Evolutionary conservation across 225 moss, liverwort and hornwort genomes (phyloP), one percentile per base, ranked within the genome.

Genomic region (Straminergon stramineum): DNA sequence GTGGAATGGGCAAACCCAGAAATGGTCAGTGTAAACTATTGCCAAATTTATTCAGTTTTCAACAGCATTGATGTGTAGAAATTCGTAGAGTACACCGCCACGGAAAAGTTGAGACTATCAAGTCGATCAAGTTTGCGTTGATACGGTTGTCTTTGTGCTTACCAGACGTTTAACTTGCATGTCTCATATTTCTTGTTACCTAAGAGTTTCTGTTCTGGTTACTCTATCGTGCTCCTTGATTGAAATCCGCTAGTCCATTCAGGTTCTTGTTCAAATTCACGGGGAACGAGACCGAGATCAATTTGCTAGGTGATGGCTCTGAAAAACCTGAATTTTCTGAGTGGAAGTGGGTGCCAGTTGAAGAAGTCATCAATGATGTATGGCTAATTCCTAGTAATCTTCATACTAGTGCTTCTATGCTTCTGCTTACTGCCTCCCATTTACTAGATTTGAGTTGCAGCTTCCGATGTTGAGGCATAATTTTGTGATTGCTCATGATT

Each of bases 1-100:
- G 88, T 98, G 97, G 97, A 93, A 90, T n/a, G 98, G 98, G 51
- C 97, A 98, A 92, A 97, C 97, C 79, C 98, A 97, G 66, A 97
- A 97, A 91, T 97, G 98, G 97, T 97, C 83, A 57, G 93, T 91
- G 56, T n/a, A 41, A 67, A 87, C 34, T 65, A 65, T 87, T 82
- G 62, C 31, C 75, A 67, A 66, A 39, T 53, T 62, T 66, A 66
- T 45, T 83, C 69, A 48, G 45, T 71, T 84, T 64, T 79, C 71
- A 23, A 66, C 71, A 55, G 24, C 61, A 87, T 89, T 66, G 67
- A 69, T 53, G 80, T 89, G 60, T 65, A 74, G 45, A 53, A 37
- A 82, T 82, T 75, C 67, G 21, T 64, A 63, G 69, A 78, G 71
- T 24, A 45, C 28, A 62, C 37, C 32, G 28, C 35, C 67, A 75